These are phyloP conservation scores for Hypoxylon sp. DNA, from an alignment of 2,329 filamentous ascomycete species.

Conservation along the genomic window DNA sequence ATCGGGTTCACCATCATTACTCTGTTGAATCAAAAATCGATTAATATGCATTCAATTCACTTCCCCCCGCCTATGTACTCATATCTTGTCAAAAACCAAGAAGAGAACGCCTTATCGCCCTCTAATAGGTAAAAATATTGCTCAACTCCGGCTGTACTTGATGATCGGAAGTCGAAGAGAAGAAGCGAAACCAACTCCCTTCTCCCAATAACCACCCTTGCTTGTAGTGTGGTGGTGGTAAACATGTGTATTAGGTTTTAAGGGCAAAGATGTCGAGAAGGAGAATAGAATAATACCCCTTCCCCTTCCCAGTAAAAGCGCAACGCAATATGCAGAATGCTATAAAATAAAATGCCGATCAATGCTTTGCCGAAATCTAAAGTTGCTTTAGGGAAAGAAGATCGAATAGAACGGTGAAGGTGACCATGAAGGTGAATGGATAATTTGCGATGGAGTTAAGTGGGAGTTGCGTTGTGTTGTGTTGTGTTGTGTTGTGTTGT, in stretches of 20 bases:
- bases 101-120: constrained; percentile 30
- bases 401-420: constrained; percentile 34
- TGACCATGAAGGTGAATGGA: constrained; percentile 6
- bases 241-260: constrained; percentile 34
- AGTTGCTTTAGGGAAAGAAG: constrained; percentile 37
- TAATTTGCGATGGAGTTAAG: constrained; percentile 9
- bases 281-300: constrained; percentile 23
- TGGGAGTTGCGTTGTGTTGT: constrained; percentile 7
- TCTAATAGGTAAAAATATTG: constrained; percentile 25
- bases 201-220: constrained; percentile 8
- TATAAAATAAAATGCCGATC: constrained; percentile 43
- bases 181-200: constrained; percentile 40
- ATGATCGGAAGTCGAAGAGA: constrained; percentile 35
- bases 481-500: not conserved
- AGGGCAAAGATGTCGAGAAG: constrained; percentile 20
- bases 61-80: constrained; percentile 39
- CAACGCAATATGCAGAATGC: constrained; percentile 43
- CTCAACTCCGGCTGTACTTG: constrained; percentile 38
- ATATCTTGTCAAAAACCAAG: constrained; percentile 23
- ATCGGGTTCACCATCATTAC: not conserved
- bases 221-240: constrained; percentile 13
- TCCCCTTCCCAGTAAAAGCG: constrained; percentile 23
- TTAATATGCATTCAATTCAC: constrained; percentile 37
- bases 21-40: constrained; percentile 1
- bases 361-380: constrained; percentile 44